Evolutionary conservation across 495 filamentous ascomycete species (phyloP).

Genomic region (Sporormia fimetaria): DNA sequence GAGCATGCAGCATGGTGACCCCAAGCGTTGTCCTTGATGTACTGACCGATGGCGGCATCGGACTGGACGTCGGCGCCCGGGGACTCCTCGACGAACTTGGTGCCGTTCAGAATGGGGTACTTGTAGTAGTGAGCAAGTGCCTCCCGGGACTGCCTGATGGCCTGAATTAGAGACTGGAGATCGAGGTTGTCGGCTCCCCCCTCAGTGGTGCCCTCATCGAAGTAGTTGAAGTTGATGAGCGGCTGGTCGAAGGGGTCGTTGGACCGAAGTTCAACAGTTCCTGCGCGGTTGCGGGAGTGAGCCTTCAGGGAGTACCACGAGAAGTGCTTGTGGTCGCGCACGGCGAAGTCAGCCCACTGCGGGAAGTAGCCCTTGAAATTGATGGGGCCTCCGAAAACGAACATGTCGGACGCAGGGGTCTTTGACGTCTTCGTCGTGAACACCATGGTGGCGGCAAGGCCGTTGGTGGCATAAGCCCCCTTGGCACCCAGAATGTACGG

Average conservation of each 20-base stretch:
- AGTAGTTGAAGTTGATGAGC: constrained; percentile 28
- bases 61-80: constrained; percentile 9
- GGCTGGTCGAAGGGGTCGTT: constrained; percentile 25
- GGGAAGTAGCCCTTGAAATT: constrained; percentile 45
- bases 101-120: neutral
- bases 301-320: constrained; percentile 23
- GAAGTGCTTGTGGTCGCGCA: constrained; percentile 32
- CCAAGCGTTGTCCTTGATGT: constrained; percentile 39
- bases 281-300: constrained; percentile 20
- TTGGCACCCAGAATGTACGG: constrained; percentile 25
- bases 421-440: constrained; percentile 35
- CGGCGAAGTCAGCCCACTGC: constrained; percentile 30
- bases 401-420: constrained; percentile 37
- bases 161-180: constrained; percentile 21
- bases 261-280: constrained; percentile 23
- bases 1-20: constrained; percentile 43
- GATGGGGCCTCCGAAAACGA: constrained; percentile 43
- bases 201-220: constrained; percentile 17
- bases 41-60: constrained; percentile 7
- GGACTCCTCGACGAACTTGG: constrained; percentile 3
- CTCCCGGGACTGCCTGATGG: constrained; percentile 11
- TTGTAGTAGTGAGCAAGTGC: constrained; percentile 1
- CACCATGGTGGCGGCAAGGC: constrained; percentile 39
- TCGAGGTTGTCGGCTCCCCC: constrained; percentile 11
- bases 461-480: constrained; percentile 43